Base-by-base conservation (phyloP, 352 stramenopile species). In the Hyaloperonospora arabidopsidis region DNA sequence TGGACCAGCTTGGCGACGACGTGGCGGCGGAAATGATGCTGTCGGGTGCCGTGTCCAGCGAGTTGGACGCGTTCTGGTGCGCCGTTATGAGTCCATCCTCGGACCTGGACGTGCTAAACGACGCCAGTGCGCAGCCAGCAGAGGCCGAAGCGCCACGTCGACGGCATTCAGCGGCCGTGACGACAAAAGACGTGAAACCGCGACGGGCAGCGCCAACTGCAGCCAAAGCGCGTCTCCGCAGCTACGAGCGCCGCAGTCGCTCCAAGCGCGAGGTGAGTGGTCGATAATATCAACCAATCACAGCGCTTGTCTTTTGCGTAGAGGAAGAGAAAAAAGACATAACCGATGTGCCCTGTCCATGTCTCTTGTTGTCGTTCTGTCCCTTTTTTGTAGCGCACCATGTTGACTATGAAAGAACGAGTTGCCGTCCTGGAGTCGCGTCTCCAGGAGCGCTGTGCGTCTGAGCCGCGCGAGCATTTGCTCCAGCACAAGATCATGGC, bases 181-280 rank as follows among this genome's bases (percentile, higher is more conserved):
- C 7, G 13, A 13, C 32, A 13, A 38, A 38, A 7, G 32, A 38
- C 7, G 13, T 38, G 7, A 38, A 38, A 38, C 32, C 32, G 7
- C 7, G n/a, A 41, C 35, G 35, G 5, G 35, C 35, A 5, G 4
- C 35, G 35, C 35, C 35, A 11, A 18, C 5, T 15, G 35, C 12
- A 15, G 61, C 62, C 21, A 79, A 84, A 46, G 73, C 68, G n/a
- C 40, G 63, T 17, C 48, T 80, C 18, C 70, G 73, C 43, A 79
- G 56, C 61, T 84, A 84, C 50, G 70, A 84, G 46, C 70, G 73
- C 8, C 70, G 70, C 19, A 84, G 73, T 49, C 70, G 73, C 2
- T 59, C 71, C 48, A 84, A 84, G 38, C 55, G 73, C 54, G 65
- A 83, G 65, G 67, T 77, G 62, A 34, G 61, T 52, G 49, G 44